Evolutionary conservation across 495 filamentous ascomycete genomes (phyloP), one percentile per base, ranked within the genome.

Genomic region (Penicillium cataractarum): DNA sequence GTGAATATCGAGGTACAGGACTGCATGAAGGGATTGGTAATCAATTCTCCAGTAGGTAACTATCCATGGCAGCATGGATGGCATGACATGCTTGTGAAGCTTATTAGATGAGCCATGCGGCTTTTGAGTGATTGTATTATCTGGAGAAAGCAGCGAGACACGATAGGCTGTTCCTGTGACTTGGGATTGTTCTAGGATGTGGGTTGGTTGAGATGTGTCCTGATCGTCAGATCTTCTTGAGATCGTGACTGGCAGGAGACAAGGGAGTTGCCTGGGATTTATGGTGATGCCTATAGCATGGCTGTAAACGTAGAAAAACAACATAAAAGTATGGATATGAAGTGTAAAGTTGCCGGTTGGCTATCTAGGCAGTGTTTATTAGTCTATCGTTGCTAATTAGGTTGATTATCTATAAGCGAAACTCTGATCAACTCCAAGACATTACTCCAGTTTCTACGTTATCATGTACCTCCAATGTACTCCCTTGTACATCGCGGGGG

Each of bases 61-160:
- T n/a, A n/a, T n/a, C n/a, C n/a, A 8, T 56, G 48, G n/a, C 13
- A 3, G 32, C 24, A 22, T 15, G 37, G 17, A 59, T 66, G 60
- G 55, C 51, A 57, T 66, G 64, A 62, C 51, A 60, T 66, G 64
- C 63, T 53, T 61, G 33, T 15, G 42, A 31, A 65, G 62, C 57
- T 60, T 65, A 52, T 56, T 44, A 42, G 37, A 26, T 59, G 37
- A 24, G 27, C 35, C 17, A 54, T 61, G 39, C 39, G 58, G 51
- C 29, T 55, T 6, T 49, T 5, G n/a, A n/a, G n/a, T n/a, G n/a
- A n/a, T n/a, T n/a, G n/a, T n/a, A n/a, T n/a, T n/a, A n/a, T n/a
- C n/a, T n/a, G n/a, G n/a, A n/a, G n/a, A n/a, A n/a, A n/a, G n/a
- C n/a, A n/a, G n/a, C n/a, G n/a, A 22, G 21, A 5, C 19, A 13